Evolutionary conservation across 495 filamentous ascomycete genomes (phyloP).

Genomic region (Hapsidospora chrysogenum): DNA sequence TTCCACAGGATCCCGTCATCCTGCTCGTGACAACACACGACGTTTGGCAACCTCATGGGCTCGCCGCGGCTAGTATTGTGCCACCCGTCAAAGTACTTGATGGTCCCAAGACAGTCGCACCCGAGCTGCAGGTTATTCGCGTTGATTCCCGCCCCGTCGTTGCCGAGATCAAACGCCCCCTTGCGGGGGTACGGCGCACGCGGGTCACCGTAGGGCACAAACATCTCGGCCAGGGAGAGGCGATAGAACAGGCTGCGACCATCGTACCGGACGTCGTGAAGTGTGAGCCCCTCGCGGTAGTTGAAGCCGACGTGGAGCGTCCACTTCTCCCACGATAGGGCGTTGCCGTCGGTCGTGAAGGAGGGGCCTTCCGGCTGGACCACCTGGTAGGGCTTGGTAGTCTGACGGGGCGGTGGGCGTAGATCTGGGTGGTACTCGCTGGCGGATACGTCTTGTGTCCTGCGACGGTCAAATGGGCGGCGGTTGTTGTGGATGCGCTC

Average conservation of each 20-base stretch:
- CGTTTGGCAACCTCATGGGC: constrained; percentile 73
- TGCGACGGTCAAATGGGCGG: neutral
- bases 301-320: constrained; percentile 90
- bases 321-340: constrained; percentile 92
- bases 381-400: constrained; percentile 87
- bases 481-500: constrained; percentile 40
- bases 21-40: constrained; percentile 95
- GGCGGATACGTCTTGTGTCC: constrained; percentile 74
- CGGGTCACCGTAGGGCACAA: constrained; percentile 88
- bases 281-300: constrained; percentile 83
- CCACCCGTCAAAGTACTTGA: constrained; percentile 74
- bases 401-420: constrained; percentile 27
- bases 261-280: constrained; percentile 84
- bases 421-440: constrained; percentile 59
- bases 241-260: constrained; percentile 83
- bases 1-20: constrained; percentile 90
- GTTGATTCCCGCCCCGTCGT: constrained; percentile 94
- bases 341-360: constrained; percentile 63
- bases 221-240: constrained; percentile 91
- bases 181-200: constrained; percentile 87
- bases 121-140: constrained; percentile 78
- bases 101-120: constrained; percentile 89
- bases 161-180: constrained; percentile 86
- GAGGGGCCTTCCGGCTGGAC: constrained; percentile 90
- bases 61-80: constrained; percentile 73